These are phyloP conservation scores for Corymbia citriodora DNA, from an alignment of 441 rosid genomes.

Conservation along the genomic window DNA sequence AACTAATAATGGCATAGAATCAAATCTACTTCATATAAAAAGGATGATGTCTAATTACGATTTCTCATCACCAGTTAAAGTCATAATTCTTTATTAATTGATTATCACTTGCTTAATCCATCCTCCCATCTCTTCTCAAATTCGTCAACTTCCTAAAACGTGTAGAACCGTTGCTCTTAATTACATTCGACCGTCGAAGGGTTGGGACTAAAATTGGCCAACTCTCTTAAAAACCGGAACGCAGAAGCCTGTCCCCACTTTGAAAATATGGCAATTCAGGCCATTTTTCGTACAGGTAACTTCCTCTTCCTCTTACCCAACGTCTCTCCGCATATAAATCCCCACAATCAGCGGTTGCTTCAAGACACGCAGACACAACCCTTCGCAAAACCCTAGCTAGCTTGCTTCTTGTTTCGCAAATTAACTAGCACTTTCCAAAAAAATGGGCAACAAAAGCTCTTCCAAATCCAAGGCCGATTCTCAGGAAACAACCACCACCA, in stretches of 20 bases:
- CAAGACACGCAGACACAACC: not conserved
- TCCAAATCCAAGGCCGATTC: not conserved
- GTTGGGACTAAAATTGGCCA: not conserved
- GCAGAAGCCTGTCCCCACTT: not conserved
- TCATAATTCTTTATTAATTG: not conserved
- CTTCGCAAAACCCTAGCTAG: not conserved
- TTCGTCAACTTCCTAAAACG: not conserved
- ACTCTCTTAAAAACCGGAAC: not conserved
- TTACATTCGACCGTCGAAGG: too few relatives aligned
- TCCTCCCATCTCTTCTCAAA: not conserved
- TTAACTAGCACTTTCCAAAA: not conserved
- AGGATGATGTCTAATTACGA: not conserved
- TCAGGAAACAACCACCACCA: slow-evolving; percentile 11
- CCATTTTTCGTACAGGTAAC: not conserved
- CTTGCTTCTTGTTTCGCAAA: not conserved
- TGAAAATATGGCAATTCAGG: not conserved
- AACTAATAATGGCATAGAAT: not conserved
- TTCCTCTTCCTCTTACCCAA: not conserved
- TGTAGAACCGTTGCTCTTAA: not conserved
- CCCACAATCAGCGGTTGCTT: not conserved
- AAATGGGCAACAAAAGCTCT: not conserved
- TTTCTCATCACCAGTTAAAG: not conserved
- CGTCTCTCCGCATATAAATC: not conserved
- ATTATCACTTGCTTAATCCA: not conserved
- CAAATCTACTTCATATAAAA: not conserved